These are phyloP conservation scores for Apiospora aurea DNA, from an alignment of 2,329 filamentous ascomycete genomes.

Conservation along the genomic window DNA sequence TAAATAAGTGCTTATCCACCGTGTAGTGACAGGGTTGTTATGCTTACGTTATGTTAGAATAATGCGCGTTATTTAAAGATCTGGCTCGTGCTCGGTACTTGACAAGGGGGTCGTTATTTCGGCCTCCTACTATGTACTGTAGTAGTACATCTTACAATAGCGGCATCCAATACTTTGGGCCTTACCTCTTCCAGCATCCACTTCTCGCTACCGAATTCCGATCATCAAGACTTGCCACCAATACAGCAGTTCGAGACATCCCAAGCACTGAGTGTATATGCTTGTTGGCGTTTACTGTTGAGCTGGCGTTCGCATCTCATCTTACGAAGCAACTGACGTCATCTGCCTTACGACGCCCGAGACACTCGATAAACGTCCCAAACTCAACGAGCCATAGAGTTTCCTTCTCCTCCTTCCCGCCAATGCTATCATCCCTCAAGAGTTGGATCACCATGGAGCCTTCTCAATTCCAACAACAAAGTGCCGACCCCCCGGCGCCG, in stretches of 20 bases:
- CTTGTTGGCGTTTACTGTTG: neutral
- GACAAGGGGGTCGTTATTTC: too few relatives aligned
- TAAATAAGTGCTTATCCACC: too few relatives aligned
- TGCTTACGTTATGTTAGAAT: too few relatives aligned
- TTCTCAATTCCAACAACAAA: conserved; percentile 28
- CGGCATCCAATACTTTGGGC: neutral
- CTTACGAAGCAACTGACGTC: neutral
- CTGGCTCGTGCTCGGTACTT: too few relatives aligned
- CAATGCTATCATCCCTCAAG: conserved; percentile 37
- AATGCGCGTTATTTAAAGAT: too few relatives aligned
- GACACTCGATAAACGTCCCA: neutral
- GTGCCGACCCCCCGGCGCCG: conserved; percentile 39
- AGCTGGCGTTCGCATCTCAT: neutral
- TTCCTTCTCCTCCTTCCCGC: neutral
- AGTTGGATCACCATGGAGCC: conserved; percentile 32
- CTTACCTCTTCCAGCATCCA: neutral
- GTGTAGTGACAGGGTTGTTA: too few relatives aligned
- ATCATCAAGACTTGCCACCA: neutral
- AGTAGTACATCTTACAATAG: neutral
- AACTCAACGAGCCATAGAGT: neutral
- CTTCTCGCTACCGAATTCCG: neutral
- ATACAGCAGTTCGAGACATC: neutral
- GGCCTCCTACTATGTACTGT: too few relatives aligned
- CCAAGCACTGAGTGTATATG: neutral
- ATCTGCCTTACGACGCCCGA: neutral